These are phyloP conservation scores for Bimuria novae-zelandiae DNA, from an alignment of 2,329 filamentous ascomycete genomes.

Conservation along the genomic window DNA sequence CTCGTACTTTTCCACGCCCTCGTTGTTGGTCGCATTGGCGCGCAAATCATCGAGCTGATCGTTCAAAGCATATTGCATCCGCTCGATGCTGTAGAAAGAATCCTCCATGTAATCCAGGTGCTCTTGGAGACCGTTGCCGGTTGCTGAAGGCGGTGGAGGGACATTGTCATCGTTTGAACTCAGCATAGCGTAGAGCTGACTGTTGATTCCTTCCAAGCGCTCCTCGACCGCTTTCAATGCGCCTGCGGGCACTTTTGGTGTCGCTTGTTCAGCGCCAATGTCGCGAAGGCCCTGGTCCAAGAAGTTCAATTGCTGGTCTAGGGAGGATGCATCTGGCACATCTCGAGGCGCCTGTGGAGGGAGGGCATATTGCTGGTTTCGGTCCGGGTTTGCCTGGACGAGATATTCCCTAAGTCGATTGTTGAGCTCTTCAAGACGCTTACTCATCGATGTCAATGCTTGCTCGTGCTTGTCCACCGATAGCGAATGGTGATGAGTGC, in stretches of 20 bases:
- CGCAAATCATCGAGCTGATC: constrained; percentile 36
- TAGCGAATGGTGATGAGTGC: constrained; percentile 35
- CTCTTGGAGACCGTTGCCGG: constrained; percentile 63
- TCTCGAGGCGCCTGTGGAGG: constrained; percentile 29
- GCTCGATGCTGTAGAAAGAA: constrained; percentile 55
- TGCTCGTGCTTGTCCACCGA: constrained; percentile 47
- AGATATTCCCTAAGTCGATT: constrained; percentile 69
- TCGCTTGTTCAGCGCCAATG: constrained; percentile 62
- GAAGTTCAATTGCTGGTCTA: constrained; percentile 69
- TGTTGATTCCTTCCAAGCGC: constrained; percentile 59
- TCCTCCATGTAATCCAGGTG: constrained; percentile 72
- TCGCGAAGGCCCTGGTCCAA: constrained; percentile 68
- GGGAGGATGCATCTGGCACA: constrained; percentile 26
- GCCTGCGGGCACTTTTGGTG: constrained; percentile 34
- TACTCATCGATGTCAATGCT: constrained; percentile 65
- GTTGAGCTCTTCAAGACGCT: constrained; percentile 70
- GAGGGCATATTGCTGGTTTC: constrained; percentile 37
- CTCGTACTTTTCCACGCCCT: constrained; percentile 52
- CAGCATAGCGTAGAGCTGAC: constrained; percentile 60
- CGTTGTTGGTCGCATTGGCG: constrained; percentile 19
- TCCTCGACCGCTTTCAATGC: constrained; percentile 43
- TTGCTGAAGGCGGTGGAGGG: constrained; percentile 62
- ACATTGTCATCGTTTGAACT: constrained; percentile 53
- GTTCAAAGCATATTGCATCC: constrained; percentile 38
- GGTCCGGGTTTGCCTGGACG: constrained; percentile 63